A percentile compares a stretch with the other conserved stretches of the same genome.
Evolutionary conservation across 768 basidiomycete genomes (phyloP).

Genomic region (Pleurotus eryngii): DNA sequence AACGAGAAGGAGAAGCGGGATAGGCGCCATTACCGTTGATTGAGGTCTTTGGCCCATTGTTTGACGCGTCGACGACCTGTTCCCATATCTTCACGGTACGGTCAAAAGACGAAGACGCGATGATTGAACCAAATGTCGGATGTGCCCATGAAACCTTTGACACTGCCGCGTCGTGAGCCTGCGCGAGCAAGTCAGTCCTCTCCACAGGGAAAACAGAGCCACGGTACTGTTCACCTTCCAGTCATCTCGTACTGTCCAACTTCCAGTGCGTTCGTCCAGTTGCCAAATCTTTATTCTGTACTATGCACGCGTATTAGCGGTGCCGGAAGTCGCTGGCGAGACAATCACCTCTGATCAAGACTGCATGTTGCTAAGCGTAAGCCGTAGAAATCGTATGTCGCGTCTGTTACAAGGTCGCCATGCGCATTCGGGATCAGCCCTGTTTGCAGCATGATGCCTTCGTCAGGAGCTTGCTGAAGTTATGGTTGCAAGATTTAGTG

Average conservation of each 20-base stretch:
- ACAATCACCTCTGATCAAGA: slow-evolving; percentile 70
- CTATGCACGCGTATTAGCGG: slow-evolving; percentile 11
- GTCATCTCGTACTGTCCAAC: slow-evolving; percentile 80
- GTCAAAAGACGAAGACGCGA: slow-evolving; percentile 88
- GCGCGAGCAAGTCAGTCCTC: slow-evolving; percentile 1
- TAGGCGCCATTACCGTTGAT: slow-evolving; percentile 22
- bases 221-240: slow-evolving; percentile 68
- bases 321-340: slow-evolving; percentile 11
- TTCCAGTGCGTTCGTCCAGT: slow-evolving; percentile 66
- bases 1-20: slow-evolving; percentile 39
- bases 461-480: too few relatives aligned
- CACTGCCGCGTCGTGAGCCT: slow-evolving; percentile 96
- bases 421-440: slow-evolving; percentile 78
- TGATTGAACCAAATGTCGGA: slow-evolving; percentile 84
- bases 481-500: too few relatives aligned
- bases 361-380: slow-evolving; percentile 76
- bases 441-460: slow-evolving; percentile 63
- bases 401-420: slow-evolving; percentile 79
- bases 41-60: not conserved
- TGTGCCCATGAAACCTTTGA: slow-evolving; percentile 87
- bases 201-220: not conserved
- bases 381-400: slow-evolving; percentile 90
- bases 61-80: slow-evolving; percentile 28
- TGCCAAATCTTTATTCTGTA: slow-evolving; percentile 84
- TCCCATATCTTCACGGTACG: slow-evolving; percentile 94